Evolutionary conservation across 495 filamentous ascomycete genomes (phyloP).

Genomic region (Aspergillus steynii): DNA sequence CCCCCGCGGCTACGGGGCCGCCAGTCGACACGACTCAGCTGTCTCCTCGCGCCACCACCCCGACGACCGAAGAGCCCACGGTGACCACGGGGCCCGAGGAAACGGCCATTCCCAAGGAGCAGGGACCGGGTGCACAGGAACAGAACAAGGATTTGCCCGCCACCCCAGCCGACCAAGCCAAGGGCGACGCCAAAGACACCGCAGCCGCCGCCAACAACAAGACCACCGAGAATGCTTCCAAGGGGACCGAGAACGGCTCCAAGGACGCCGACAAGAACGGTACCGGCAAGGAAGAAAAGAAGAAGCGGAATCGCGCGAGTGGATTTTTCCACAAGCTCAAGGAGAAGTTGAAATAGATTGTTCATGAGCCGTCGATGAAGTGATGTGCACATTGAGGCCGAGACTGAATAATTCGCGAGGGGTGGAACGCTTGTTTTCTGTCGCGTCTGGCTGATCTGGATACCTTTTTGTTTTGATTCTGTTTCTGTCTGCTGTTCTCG

Average conservation of each 20-base stretch:
- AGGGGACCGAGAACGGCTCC: neutral
- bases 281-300: slow-evolving; percentile 40
- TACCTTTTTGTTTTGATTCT: slow-evolving; percentile 23
- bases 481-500: slow-evolving; percentile 13
- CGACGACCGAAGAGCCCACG: slow-evolving; percentile 32
- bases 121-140: slow-evolving; percentile 2
- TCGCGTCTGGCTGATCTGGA: slow-evolving; percentile 13
- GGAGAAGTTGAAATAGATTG: slow-evolving; percentile 47
- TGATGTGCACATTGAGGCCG: neutral
- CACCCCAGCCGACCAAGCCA: slow-evolving; percentile 14
- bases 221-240: neutral
- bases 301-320: slow-evolving; percentile 50
- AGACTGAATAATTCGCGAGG: neutral
- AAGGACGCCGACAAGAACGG: slow-evolving; percentile 16
- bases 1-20: slow-evolving; percentile 32
- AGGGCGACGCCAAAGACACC: slow-evolving; percentile 23
- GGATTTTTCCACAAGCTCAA: slow-evolving; percentile 52
- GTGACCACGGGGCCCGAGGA: slow-evolving; percentile 39
- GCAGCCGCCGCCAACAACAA: slow-evolving; percentile 1
- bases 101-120: slow-evolving; percentile 7
- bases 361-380: neutral
- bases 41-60: slow-evolving; percentile 45
- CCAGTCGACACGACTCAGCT: slow-evolving; percentile 37
- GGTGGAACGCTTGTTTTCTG: neutral
- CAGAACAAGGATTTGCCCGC: neutral